Base-by-base conservation (phyloP, 805 yeast species). In the Candida oleophila region DNA sequence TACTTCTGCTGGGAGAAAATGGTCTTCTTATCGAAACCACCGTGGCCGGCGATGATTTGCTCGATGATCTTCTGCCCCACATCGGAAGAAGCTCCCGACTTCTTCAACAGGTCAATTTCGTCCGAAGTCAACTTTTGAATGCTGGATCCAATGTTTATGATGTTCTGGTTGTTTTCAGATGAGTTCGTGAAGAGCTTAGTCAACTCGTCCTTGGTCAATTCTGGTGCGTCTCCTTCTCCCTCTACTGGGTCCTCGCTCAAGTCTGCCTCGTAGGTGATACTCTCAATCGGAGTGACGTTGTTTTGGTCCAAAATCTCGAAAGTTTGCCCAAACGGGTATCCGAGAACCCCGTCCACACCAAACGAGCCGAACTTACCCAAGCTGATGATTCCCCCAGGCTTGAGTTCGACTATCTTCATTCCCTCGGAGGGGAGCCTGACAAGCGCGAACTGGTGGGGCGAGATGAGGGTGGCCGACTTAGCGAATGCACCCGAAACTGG, bases 301-400 rank as follows among this genome's bases (percentile, higher is more conserved):
- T 70, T 70, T 49, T 79, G 82, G 38, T 82, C 88, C 22, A 74
- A 59, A 38, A 92, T 85, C 59, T 92, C 97, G 67, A 91, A 94
- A 0, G 96, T 81, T 54, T 88, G 92, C 1, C 98, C 99, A 58
- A 80, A 87, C 4, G 90, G 86, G 56, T 74, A 83, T 2, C 97
- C 97, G 36, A 92, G 64, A 11, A 92, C 76, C 44, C 80, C 85
- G 51, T 83, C 81, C 2, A 86, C 89, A 25, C 76, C 69, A 62
- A 94, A 94, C 0, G 85, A 73, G 16, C 99, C 99, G 65, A 92
- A 94, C 62, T 94, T 92, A 1, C 99, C 99, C 52, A 94, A 73
- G 46, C 82, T 80, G 16, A 94, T 76, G 9, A 77, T 62, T 0
- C 84, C 81, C 28, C 78, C 82, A 3, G 79, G 74, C 42, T 74